phyloP scores from a whole-genome alignment of 345 rosid genomes.

The Eucalyptus pumila region DNA sequence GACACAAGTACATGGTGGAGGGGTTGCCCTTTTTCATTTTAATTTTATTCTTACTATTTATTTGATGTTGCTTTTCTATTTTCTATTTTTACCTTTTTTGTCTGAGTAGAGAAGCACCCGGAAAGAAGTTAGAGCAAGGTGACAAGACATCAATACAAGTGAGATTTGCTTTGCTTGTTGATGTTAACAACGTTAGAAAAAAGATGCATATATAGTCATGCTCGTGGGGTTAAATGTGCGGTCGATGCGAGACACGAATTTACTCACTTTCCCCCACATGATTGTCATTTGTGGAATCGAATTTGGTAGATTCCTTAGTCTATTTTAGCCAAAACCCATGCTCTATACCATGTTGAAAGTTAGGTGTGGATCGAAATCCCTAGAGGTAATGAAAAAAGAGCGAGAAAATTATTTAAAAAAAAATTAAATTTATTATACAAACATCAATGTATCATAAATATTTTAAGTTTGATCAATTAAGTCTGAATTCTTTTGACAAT shows the following conservation, averaged over 20 bases:
- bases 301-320: not conserved
- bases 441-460: fast-evolving
- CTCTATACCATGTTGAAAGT: not conserved
- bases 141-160: not conserved
- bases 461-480: fast-evolving
- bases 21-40: not conserved
- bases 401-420: not conserved
- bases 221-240: not conserved
- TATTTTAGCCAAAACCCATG: not conserved
- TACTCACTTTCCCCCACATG: not conserved
- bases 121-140: not conserved
- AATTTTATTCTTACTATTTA: not conserved
- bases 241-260: not conserved
- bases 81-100: not conserved
- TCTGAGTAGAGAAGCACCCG: not conserved
- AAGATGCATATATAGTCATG: not conserved
- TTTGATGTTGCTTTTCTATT: not conserved
- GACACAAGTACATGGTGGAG: not conserved
- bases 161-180: not conserved
- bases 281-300: not conserved
- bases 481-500: fast-evolving
- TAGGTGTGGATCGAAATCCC: not conserved
- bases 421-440: fast-evolving
- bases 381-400: not conserved
- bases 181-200: not conserved